phyloP scores from a whole-genome alignment of 306 rosid species.

The Macrotyloma uniflorum region DNA sequence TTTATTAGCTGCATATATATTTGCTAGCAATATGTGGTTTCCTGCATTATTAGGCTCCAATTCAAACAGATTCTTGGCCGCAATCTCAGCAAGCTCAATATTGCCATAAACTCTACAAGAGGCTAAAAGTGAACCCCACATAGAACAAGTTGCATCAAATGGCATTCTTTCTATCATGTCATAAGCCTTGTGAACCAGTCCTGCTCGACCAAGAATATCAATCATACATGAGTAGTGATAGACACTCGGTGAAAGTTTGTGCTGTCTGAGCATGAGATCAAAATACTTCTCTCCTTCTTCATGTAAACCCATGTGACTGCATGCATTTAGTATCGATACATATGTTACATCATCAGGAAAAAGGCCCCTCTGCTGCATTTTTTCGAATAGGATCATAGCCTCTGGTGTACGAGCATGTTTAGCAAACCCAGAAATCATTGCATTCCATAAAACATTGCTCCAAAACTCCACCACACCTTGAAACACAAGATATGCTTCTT shows the following conservation, averaged over 20 bases:
- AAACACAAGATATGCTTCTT: slow-evolving; percentile 69
- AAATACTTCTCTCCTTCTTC: slow-evolving; percentile 69
- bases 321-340: slow-evolving; percentile 65
- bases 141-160: slow-evolving; percentile 66
- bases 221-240: slow-evolving; percentile 81
- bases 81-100: slow-evolving; percentile 74
- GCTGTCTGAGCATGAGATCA: slow-evolving; percentile 62
- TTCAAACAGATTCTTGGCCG: slow-evolving; percentile 73
- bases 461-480: slow-evolving; percentile 48
- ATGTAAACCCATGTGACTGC: slow-evolving; percentile 83
- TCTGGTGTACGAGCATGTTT: slow-evolving; percentile 69
- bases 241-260: slow-evolving; percentile 65
- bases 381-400: slow-evolving; percentile 80
- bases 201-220: slow-evolving; percentile 79
- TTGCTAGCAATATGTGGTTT: slow-evolving; percentile 77
- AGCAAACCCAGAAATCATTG: slow-evolving; percentile 81
- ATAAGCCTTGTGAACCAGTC: slow-evolving; percentile 63
- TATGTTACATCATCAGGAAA: slow-evolving; percentile 76
- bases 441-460: slow-evolving; percentile 76
- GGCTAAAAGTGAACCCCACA: slow-evolving; percentile 92
- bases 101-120: slow-evolving; percentile 71
- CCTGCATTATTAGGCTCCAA: slow-evolving; percentile 88
- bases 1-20: slow-evolving; percentile 68
- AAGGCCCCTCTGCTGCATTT: slow-evolving; percentile 76
- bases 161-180: slow-evolving; percentile 64